Evolutionary conservation across 306 rosid genomes (phyloP).

Genomic region (Castanea crenata): DNA sequence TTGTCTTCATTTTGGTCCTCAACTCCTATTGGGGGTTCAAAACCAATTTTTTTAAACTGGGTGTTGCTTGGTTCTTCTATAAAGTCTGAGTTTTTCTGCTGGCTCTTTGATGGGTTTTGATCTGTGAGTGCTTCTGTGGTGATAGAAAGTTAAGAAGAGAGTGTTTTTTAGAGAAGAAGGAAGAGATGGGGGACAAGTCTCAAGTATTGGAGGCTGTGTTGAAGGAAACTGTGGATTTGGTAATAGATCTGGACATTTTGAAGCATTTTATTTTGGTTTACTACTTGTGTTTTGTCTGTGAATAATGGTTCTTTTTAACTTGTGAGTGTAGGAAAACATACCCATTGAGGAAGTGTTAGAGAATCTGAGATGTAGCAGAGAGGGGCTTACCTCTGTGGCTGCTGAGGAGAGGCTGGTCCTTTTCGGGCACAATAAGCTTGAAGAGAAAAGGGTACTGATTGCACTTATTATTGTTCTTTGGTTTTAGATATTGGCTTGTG

Average conservation of each 20-base stretch:
- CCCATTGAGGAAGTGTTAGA: conserved; percentile 97
- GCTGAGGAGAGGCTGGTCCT: conserved; percentile 84
- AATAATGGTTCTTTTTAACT: conserved; percentile 15
- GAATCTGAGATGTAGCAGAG: conserved; percentile 94
- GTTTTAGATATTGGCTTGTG: not conserved
- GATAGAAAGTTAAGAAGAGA: conserved; percentile 34
- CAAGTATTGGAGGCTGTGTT: conserved; percentile 83
- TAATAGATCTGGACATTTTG: conserved; percentile 62
- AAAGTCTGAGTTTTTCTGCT: conserved; percentile 14
- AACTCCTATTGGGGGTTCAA: conserved; percentile 12
- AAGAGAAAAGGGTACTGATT: conserved; percentile 66
- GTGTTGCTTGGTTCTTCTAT: conserved; percentile 20
- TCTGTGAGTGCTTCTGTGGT: conserved; percentile 47
- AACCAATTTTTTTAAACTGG: conserved; percentile 37
- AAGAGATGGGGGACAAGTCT: conserved; percentile 70
- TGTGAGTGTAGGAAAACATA: conserved; percentile 79
- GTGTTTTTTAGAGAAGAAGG: conserved; percentile 3
- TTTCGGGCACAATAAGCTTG: conserved; percentile 96
- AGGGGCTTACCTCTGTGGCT: conserved; percentile 79
- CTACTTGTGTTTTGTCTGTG: conserved; percentile 10
- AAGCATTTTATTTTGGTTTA: conserved; percentile 12
- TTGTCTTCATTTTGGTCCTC: conserved; percentile 25
- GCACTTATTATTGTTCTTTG: not conserved
- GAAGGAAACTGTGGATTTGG: conserved; percentile 99
- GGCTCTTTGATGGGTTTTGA: conserved; percentile 19